These are phyloP conservation scores for Rhizodiscina lignyota DNA, from an alignment of 495 filamentous ascomycete species.

Conservation along the genomic window DNA sequence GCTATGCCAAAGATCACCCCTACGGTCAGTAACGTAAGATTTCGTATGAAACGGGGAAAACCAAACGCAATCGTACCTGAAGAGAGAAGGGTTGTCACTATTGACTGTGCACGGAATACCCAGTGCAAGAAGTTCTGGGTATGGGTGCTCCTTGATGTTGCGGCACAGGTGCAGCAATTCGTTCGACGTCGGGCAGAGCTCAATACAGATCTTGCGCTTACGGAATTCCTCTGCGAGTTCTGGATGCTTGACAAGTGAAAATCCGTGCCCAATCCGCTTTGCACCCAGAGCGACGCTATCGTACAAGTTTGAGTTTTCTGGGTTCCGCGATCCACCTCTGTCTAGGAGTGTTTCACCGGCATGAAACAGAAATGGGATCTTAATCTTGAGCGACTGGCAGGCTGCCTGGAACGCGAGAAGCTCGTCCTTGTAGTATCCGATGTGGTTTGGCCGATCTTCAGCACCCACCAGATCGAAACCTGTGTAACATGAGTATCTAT, in stretches of 20 bases:
- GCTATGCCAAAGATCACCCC: slow-evolving; percentile 9
- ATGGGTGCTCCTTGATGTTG: slow-evolving; percentile 23
- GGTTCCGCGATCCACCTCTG: slow-evolving; percentile 20
- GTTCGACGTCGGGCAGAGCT: slow-evolving; percentile 24
- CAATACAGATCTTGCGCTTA: slow-evolving; percentile 19
- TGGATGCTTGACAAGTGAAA: slow-evolving; percentile 21
- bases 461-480: slow-evolving; percentile 26
- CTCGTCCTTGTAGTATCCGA: slow-evolving; percentile 20
- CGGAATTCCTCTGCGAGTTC: slow-evolving; percentile 19
- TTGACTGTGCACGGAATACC: slow-evolving; percentile 23
- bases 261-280: slow-evolving; percentile 23
- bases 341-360: slow-evolving; percentile 24
- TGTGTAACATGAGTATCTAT: slow-evolving; percentile 3
- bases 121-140: slow-evolving; percentile 18
- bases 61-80: slow-evolving; percentile 14
- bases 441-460: slow-evolving; percentile 21
- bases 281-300: slow-evolving; percentile 18
- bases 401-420: slow-evolving; percentile 16
- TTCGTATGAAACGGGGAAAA: neutral
- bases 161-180: slow-evolving; percentile 24
- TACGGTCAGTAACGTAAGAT: slow-evolving; percentile 6
- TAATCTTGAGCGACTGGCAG: slow-evolving; percentile 14
- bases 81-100: slow-evolving; percentile 24
- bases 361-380: slow-evolving; percentile 25
- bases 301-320: slow-evolving; percentile 23